Evolutionary conservation across 2,329 filamentous ascomycete genomes (phyloP), one percentile per base, ranked within the genome.

Genomic region (Aspergillus alliaceus): DNA sequence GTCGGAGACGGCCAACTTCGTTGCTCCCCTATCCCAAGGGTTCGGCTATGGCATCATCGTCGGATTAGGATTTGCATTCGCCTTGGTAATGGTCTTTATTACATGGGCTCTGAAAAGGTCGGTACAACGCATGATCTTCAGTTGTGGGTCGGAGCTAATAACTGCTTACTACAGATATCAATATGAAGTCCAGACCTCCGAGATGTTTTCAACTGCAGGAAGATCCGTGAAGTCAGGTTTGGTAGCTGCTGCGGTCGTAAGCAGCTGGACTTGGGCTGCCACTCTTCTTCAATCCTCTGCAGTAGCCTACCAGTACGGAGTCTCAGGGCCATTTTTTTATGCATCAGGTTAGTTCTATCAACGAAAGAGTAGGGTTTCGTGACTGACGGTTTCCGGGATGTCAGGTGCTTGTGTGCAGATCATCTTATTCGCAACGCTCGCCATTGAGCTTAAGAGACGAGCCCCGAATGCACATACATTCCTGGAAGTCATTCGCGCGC

Each of bases 261-360:
- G 89, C 15, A 92, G 89, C 5, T 96, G 93, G 92, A 96, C 92
- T 0, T 96, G 91, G 91, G 91, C 91, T 0, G 91, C 90, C 22
- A 95, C 90, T 0, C 79, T 93, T 1, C 80, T 95, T 2, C 90
- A 95, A 69, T 90, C 86, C 1, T 88, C 90, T 1, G 85, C 87
- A n/a, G 89, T 96, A 18, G 90, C 90, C 60, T 96, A 96, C 73
- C 81, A 85, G 60, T 93, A 93, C 69, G 86, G 86, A 50, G 83
- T 88, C 47, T 86, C 83, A 2, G 86, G 86, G 1, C 85, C 86
- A 1, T 88, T 89, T 72, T 87, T 80, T 78, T 85, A 85, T 69
- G 90, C 90, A 37, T 82, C 83, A 0, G 86, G 85, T 14, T 77
- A 78, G 9, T 82, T n/a, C 24, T 7, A 4, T 11, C 4, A 20